phyloP scores from a whole-genome alignment of 176 grass and related monocot genomes.

The Bonia amplexicaulis region DNA sequence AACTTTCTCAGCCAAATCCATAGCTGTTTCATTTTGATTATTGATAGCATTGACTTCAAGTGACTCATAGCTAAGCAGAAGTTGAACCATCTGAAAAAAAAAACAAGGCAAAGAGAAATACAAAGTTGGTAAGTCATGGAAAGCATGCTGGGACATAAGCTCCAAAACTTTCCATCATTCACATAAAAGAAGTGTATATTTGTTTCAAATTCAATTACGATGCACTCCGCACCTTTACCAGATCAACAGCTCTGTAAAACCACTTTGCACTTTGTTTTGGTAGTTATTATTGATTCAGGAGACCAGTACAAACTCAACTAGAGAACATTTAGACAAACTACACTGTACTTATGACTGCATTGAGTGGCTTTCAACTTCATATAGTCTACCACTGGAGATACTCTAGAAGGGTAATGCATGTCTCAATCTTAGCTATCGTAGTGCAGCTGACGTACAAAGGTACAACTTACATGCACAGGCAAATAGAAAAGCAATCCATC shows the following conservation, averaged over 20 bases:
- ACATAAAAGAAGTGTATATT: not conserved
- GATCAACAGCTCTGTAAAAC: not conserved
- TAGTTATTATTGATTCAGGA: not conserved
- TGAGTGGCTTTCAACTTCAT: not conserved
- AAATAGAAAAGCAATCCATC: not conserved
- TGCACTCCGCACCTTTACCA: not conserved
- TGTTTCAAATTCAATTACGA: not conserved
- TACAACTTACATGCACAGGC: not conserved
- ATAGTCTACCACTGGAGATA: not conserved
- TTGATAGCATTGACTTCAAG: conserved; percentile 81
- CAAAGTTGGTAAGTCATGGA: not conserved
- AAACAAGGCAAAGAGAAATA: not conserved
- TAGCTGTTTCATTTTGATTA: conserved; percentile 91
- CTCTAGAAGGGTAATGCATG: not conserved
- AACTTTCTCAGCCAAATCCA: conserved; percentile 90
- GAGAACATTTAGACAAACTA: not conserved
- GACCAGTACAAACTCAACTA: not conserved
- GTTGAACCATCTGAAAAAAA: conserved; percentile 76
- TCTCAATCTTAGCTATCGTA: not conserved
- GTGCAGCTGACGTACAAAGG: not conserved
- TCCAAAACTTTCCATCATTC: not conserved
- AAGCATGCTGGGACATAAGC: conserved; percentile 1
- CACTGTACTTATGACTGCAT: not conserved
- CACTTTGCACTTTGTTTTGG: not conserved
- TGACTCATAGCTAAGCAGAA: conserved; percentile 69